Conservation (phyloP, 495 filamentous ascomycete genomes). For the Podospora australis region DNA sequence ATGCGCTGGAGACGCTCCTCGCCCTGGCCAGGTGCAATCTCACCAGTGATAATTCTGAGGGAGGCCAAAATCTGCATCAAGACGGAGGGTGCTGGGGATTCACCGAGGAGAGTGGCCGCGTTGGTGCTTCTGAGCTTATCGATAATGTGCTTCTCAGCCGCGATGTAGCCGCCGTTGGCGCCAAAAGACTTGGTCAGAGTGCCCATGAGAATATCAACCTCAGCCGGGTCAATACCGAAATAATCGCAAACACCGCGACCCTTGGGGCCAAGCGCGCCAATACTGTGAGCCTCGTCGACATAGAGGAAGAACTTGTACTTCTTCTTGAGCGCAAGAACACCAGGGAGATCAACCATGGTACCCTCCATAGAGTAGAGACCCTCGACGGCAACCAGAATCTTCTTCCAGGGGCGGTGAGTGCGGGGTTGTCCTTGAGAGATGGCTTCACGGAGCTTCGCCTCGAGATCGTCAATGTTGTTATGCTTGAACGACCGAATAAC, state of each 20-base stretch:
- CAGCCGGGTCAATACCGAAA: constrained; percentile 78
- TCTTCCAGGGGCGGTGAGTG: constrained; percentile 97
- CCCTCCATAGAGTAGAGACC: constrained; percentile 99
- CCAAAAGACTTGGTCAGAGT: constrained; percentile 98
- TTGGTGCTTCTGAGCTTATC: constrained; percentile 83
- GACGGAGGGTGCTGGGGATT: constrained; percentile 79
- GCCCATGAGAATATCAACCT: constrained; percentile 96
- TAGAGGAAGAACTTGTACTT: constrained; percentile 96
- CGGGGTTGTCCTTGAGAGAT: constrained; percentile 95
- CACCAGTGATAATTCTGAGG: constrained; percentile 80
- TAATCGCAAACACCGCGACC: constrained; percentile 96
- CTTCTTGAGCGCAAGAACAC: constrained; percentile 74
- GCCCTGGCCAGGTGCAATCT: constrained; percentile 81
- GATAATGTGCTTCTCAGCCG: constrained; percentile 83
- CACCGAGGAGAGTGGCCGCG: constrained; percentile 79
- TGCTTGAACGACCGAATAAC: constrained; percentile 96
- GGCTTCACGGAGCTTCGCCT: constrained; percentile 74
- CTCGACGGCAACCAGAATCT: constrained; percentile 94
- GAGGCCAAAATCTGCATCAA: constrained; percentile 82
- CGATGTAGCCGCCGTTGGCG: constrained; percentile 94
- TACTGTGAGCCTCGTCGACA: constrained; percentile 93
- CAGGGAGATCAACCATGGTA: constrained; percentile 93
- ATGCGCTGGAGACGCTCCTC: constrained; percentile 93
- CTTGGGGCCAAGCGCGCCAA: constrained; percentile 82
- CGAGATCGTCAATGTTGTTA: constrained; percentile 87